Base-by-base conservation (phyloP, 1,139 yeast genomes). In the Debaryomycetaceae sp. region DNA sequence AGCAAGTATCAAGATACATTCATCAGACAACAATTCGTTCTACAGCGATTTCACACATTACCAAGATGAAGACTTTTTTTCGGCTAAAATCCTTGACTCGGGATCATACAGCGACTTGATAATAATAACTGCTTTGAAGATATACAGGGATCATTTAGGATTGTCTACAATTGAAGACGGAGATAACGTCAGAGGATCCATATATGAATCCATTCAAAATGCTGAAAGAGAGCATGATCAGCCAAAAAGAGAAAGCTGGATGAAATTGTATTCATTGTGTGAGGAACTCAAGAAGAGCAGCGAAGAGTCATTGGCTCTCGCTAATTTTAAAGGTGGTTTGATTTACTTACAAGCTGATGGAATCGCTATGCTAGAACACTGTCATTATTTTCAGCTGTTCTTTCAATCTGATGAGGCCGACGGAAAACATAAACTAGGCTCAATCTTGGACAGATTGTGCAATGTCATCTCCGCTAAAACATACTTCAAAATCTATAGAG, bases 211-310 rank as follows among this genome's bases (percentile, higher is more conserved):
- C 2, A 51, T 67, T 6, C 49, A 48, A 14, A 41, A 45, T n/a
- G 40, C 52, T 24, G 39, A 51, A 1, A 46, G 39, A 44, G 24
- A 42, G 40, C 38, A 38, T 38, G 38, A 42, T 34, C 49, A 41
- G 45, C 57, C 40, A 49, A 41, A 40, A 9, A 52, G 45, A 38
- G 40, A 46, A 6, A 47, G 58, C 22, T 84, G 91, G 89, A 65
- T 72, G 41, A 77, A 81, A 49, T 75, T 86, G 45, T 80, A 78
- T 46, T 71, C 84, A 4, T 65, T 85, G 34, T 84, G 91, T 58
- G 81, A 78, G 46, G 95, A 88, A 55, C 72, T 86, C 45, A 76
- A 75, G 48, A 81, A 76, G 43, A 73, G 75, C 42, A 71, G 81
- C 36, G 75, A 75, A 47, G 93, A 87, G 56, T 74, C 83, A 4